phyloP scores from a whole-genome alignment of 2,329 filamentous ascomycete genomes.

The Whalleya microplaca region DNA sequence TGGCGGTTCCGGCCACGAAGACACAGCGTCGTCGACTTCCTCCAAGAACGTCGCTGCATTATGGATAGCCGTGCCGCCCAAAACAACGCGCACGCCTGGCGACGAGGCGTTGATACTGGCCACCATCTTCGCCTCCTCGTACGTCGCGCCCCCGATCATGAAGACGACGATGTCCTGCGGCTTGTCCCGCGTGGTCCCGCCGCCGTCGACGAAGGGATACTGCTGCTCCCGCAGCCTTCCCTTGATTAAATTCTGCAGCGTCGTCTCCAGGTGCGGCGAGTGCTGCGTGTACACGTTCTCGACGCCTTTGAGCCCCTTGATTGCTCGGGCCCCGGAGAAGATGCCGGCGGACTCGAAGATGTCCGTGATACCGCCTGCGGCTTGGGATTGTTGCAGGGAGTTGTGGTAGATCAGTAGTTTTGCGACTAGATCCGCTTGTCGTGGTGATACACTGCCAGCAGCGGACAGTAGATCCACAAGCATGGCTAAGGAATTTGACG shows the following conservation, averaged over 20 bases:
- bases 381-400: constrained; percentile 78
- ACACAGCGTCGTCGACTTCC: constrained; percentile 87
- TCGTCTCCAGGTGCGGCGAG: constrained; percentile 83
- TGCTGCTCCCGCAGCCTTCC: constrained; percentile 83
- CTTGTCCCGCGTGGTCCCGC: constrained; percentile 86
- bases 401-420: constrained; percentile 85
- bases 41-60: constrained; percentile 88
- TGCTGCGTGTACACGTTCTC: constrained; percentile 99
- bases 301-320: constrained; percentile 94
- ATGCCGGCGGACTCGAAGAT: constrained; percentile 91
- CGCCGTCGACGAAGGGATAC: constrained; percentile 92
- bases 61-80: constrained; percentile 86
- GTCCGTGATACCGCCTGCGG: constrained; percentile 81
- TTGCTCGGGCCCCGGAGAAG: constrained; percentile 84
- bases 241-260: constrained; percentile 90
- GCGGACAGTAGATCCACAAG: constrained; percentile 85
- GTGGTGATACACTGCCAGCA: constrained; percentile 76
- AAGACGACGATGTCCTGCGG: constrained; percentile 97
- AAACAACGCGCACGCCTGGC: constrained; percentile 84
- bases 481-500: constrained; percentile 80
- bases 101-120: constrained; percentile 92
- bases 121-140: constrained; percentile 95
- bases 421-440: constrained; percentile 77
- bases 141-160: constrained; percentile 90
- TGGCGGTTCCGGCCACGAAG: constrained; percentile 77